These are phyloP conservation scores for Meyerozyma sp. DNA, from an alignment of 1,139 yeast genomes.

Conservation along the genomic window DNA sequence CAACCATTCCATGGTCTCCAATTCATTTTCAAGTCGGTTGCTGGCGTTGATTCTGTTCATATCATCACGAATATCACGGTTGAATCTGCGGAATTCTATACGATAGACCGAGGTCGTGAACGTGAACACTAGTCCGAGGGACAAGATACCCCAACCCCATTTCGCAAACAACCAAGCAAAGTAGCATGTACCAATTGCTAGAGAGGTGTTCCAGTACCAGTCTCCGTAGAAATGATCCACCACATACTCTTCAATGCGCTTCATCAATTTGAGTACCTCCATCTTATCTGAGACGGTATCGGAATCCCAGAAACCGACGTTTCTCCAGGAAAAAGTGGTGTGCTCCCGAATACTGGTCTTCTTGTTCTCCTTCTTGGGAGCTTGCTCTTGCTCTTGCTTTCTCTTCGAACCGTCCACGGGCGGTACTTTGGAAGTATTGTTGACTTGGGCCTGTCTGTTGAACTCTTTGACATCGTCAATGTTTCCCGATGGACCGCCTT, in stretches of 20 bases:
- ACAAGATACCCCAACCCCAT: constrained; percentile 52
- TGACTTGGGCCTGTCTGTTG: constrained; percentile 19
- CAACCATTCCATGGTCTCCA: constrained; percentile 78
- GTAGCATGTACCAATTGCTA: constrained; percentile 66
- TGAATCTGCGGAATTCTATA: constrained; percentile 67
- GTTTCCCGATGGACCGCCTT: constrained; percentile 12
- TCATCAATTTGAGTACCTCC: constrained; percentile 19
- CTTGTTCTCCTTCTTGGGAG: constrained; percentile 7
- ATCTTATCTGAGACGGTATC: constrained; percentile 19
- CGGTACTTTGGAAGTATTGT: constrained; percentile 12
- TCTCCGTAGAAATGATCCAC: constrained; percentile 66
- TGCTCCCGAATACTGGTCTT: constrained; percentile 23
- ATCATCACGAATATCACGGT: constrained; percentile 68
- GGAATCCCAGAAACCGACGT: constrained; percentile 38
- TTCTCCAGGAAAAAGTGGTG: constrained; percentile 37
- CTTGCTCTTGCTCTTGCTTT: constrained; percentile 6
- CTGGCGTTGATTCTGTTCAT: constrained; percentile 56
- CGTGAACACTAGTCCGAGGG: constrained; percentile 52
- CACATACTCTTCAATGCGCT: constrained; percentile 51
- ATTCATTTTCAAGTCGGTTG: constrained; percentile 54
- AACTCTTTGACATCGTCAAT: constrained; percentile 27
- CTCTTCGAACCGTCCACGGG: constrained; percentile 22
- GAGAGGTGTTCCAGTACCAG: constrained; percentile 62
- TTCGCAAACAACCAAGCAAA: constrained; percentile 61
- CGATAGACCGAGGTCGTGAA: constrained; percentile 64